Conservation (phyloP, 768 basidiomycete species). For the Cyathus striatus region DNA sequence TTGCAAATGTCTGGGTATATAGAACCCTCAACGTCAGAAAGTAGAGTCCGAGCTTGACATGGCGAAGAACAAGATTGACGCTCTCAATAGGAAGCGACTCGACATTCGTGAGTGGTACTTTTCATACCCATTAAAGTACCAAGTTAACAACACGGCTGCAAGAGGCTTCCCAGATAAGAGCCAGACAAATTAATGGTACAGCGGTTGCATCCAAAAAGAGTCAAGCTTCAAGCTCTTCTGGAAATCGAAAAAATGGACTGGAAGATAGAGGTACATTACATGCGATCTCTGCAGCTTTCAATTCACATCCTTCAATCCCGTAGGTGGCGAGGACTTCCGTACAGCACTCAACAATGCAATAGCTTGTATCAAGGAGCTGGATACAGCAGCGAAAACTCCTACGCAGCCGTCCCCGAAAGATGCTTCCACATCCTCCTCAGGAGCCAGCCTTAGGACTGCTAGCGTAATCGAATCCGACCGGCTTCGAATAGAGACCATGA, state of each 20-base stretch:
- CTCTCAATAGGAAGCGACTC: slow-evolving; percentile 56
- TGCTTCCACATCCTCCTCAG: slow-evolving; percentile 25
- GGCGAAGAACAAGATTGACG: slow-evolving; percentile 68
- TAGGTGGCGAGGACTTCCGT: slow-evolving; percentile 62
- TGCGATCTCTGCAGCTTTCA: no score
- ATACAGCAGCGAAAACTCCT: slow-evolving; percentile 30
- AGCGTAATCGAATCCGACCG: slow-evolving; percentile 38
- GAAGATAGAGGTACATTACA: no score
- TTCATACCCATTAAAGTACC: slow-evolving; percentile 1
- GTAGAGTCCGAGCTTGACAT: slow-evolving; percentile 76
- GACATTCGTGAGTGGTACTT: slow-evolving; percentile 38
- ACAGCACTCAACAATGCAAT: slow-evolving; percentile 65
- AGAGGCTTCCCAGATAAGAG: slow-evolving; percentile 21
- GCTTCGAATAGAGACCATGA: slow-evolving; percentile 60
- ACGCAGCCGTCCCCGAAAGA: slow-evolving; percentile 1
- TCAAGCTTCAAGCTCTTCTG: no score
- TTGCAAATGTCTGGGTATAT: neutral
- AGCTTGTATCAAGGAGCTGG: slow-evolving; percentile 51
- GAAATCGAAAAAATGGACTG: no score
- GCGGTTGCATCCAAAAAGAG: no score
- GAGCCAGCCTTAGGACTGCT: neutral
- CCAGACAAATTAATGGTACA: neutral
- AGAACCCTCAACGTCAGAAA: slow-evolving; percentile 35
- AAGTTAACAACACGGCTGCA: slow-evolving; percentile 7
- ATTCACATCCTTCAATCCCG: no score